Evolutionary conservation across 73 alveolate species (phyloP).

Genomic region (Symbiodinium pilosum): DNA sequence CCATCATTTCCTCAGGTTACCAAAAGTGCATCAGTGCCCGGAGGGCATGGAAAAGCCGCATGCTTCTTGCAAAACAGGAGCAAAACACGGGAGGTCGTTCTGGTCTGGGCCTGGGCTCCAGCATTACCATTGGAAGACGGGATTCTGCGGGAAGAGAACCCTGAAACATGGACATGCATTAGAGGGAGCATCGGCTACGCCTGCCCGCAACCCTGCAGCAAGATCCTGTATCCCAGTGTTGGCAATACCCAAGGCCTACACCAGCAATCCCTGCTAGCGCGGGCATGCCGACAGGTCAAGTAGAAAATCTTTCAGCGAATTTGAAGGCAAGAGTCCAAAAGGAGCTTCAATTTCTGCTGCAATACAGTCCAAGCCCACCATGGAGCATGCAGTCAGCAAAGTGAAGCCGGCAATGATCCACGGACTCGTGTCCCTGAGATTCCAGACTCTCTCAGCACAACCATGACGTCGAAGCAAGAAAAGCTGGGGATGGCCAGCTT

Average conservation of each 20-base stretch:
- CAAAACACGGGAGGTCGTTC: slow-evolving; percentile 6
- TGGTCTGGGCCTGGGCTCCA: neutral
- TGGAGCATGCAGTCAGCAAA: slow-evolving; percentile 1
- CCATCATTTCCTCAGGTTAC: neutral
- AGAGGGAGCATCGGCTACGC: too few relatives aligned
- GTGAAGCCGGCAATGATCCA: slow-evolving; percentile 29
- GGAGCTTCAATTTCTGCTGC: slow-evolving; percentile 26
- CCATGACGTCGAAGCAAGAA: neutral
- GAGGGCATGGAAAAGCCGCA: neutral
- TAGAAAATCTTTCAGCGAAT: too few relatives aligned
- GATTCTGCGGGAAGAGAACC: too few relatives aligned
- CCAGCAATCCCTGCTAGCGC: too few relatives aligned
- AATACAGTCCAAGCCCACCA: slow-evolving; percentile 30
- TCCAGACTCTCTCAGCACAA: too few relatives aligned
- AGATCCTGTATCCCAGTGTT: too few relatives aligned
- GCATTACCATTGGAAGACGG: too few relatives aligned
- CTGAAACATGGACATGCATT: too few relatives aligned
- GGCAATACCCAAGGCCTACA: too few relatives aligned
- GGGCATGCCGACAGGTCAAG: too few relatives aligned
- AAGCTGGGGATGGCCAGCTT: neutral
- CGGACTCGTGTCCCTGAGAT: slow-evolving; percentile 29
- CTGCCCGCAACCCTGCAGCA: too few relatives aligned
- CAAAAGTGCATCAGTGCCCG: too few relatives aligned
- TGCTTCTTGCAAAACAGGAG: neutral
- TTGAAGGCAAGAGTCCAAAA: neutral